Percentiles rank a stretch among this genome's conserved stretches.
These are phyloP conservation scores for Xylaria sp. DNA, from an alignment of 2,329 filamentous ascomycete species.

Conservation along the genomic window DNA sequence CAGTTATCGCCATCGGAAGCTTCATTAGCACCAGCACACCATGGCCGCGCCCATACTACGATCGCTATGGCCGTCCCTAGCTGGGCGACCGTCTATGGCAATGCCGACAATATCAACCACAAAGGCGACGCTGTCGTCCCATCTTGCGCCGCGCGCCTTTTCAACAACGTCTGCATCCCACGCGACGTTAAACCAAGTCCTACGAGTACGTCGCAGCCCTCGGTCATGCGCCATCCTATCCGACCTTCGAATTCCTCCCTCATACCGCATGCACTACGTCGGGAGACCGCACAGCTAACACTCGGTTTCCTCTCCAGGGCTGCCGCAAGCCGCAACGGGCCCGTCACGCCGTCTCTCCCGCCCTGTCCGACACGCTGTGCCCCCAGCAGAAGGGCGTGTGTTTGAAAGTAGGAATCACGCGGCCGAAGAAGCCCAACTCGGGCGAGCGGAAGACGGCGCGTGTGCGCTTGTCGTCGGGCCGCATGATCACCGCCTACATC, in stretches of 20 bases:
- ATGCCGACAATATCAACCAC: conserved; percentile 36
- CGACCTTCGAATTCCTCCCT: background rate
- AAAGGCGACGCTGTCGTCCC: conserved; percentile 27
- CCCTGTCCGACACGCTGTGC: conserved; percentile 69
- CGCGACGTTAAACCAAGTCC: conserved; percentile 76
- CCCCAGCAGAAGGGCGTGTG: conserved; percentile 95
- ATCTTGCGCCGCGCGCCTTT: conserved; percentile 51
- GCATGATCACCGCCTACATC: conserved; percentile 90
- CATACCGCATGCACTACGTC: too few relatives aligned
- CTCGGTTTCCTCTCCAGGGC: conserved; percentile 53
- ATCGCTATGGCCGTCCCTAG: conserved; percentile 39
- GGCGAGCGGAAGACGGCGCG: conserved; percentile 95
- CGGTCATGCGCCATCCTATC: background rate
- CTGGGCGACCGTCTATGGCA: conserved; percentile 37
- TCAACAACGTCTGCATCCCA: conserved; percentile 60
- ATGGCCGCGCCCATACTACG: conserved; percentile 43
- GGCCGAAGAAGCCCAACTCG: conserved; percentile 99
- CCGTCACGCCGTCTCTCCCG: conserved; percentile 87
- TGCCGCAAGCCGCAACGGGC: conserved; percentile 80
- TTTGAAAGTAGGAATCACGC: conserved; percentile 88
- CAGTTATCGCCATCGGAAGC: conserved; percentile 11
- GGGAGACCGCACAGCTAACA: background rate
- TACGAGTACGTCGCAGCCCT: conserved; percentile 51
- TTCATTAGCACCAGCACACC: conserved; percentile 10
- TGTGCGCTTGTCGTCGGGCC: conserved; percentile 85